Base-by-base conservation (phyloP, 495 filamentous ascomycete genomes). In the Aspergillus ostianus region DNA sequence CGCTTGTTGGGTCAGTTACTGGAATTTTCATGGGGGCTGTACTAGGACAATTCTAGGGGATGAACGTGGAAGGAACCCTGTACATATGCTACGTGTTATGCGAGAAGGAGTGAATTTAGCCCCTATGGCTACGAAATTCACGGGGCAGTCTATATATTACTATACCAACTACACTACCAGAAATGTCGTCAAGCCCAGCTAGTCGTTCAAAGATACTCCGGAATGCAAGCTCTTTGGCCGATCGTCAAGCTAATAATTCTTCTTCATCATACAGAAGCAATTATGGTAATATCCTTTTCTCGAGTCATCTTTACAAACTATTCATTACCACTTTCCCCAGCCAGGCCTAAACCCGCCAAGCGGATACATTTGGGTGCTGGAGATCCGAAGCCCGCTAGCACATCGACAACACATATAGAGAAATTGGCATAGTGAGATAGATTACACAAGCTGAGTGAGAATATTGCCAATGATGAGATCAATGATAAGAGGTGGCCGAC, bases 331-430 rank as follows among this genome's bases (percentile, higher is more conserved):
- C 52, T 76, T 94, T 90, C 21, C 91, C 92, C 93, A 69, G 87
- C 91, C 82, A 93, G 23, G 89, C 79, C 96, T 97, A 52, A 92
- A 89, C 1, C 93, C 93, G 30, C 93, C 93, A 75, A 95, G 94
- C 15, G 90, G 90, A 90, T 81, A 58, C 82, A 81, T 50, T 77
- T 80, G 0, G 73, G 87, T 2, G 68, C 64, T 41, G 85, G 86
- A 6, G 56, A 58, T 13, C 84, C 83, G 62, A 76, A 76, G 7
- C 84, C 84, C 3, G 79, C 80, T 20, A 87, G 64, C 21, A 87
- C 73, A 53, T 75, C 82, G 50, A 87, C 64, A 8, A 85, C 82
- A 13, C 82, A 82, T 8, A 78, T 77, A 7, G 82, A n/a, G 48
- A 84, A 73, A 29, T 80, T 82, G 10, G 78, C 84, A 26, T 26